These are phyloP conservation scores for Blastomyces parvus DNA, from an alignment of 2,329 filamentous ascomycete species.

Conservation along the genomic window DNA sequence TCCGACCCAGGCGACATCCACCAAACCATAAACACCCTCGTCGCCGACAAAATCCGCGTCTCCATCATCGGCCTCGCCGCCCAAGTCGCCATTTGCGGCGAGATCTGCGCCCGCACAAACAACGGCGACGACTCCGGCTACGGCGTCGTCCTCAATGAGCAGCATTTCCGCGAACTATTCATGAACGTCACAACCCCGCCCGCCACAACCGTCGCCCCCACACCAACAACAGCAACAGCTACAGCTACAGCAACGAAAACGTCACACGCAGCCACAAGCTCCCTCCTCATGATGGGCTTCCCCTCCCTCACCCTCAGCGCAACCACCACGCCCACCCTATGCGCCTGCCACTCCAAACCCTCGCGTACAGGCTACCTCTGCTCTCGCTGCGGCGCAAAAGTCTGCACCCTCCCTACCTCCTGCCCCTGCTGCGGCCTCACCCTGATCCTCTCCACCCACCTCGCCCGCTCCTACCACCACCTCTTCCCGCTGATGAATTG, in stretches of 20 bases:
- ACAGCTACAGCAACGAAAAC: slow-evolving; percentile 34
- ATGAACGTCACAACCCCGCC: slow-evolving; percentile 84
- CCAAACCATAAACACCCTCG: slow-evolving; percentile 69
- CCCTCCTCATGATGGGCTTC: slow-evolving; percentile 94
- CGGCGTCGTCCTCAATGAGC: slow-evolving; percentile 74
- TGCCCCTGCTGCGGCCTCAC: slow-evolving; percentile 88
- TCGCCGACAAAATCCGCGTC: slow-evolving; percentile 75
- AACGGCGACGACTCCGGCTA: slow-evolving; percentile 63
- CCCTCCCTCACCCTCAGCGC: slow-evolving; percentile 62
- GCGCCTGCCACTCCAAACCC: slow-evolving; percentile 80
- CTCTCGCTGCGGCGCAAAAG: slow-evolving; percentile 77
- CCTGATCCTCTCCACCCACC: slow-evolving; percentile 84
- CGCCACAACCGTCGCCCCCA: slow-evolving; percentile 29
- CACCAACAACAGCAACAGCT: slow-evolving; percentile 43
- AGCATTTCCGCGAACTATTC: slow-evolving; percentile 81
- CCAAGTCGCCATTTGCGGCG: slow-evolving; percentile 82
- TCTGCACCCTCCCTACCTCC: slow-evolving; percentile 80
- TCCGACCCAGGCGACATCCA: slow-evolving; percentile 94
- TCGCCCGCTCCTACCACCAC: slow-evolving; percentile 88
- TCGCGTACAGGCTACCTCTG: slow-evolving; percentile 80
- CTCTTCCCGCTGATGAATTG: slow-evolving; percentile 85
- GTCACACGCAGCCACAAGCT: slow-evolving; percentile 21
- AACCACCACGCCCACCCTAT: slow-evolving; percentile 63
- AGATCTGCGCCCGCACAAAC: slow-evolving; percentile 82
- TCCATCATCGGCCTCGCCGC: slow-evolving; percentile 84